Base-by-base conservation (phyloP, 345 rosid genomes). In the Microcos paniculata region DNA sequence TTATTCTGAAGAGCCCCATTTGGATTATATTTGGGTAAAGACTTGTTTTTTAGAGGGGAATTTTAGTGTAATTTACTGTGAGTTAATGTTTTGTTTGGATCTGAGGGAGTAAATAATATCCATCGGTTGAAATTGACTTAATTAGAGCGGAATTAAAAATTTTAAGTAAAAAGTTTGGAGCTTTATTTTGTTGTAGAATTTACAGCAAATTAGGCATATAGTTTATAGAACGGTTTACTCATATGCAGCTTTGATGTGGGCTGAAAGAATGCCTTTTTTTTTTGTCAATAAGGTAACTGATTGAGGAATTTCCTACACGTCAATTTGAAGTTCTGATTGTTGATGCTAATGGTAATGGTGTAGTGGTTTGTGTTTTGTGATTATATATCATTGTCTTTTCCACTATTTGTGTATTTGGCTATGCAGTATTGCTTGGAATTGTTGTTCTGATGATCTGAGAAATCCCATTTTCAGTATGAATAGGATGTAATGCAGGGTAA, bases 31-130 rank as follows among this genome's bases (percentile, higher is more conserved):
- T 1, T 55, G 21, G 38, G 3, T 72, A 12, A 4, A 19, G 21
- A 11, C 0, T 24, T 21, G 43, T 48, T 28, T 40, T 4, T 8
- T 42, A 15, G 7, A 7, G 16, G 49, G 49, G 18, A 73, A 31
- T 61, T 35, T 67, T 45, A 45, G 73, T 58, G 46, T 23, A n/a
- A 31, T 51, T 2, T 9, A 75, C 49, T 62, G 70, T 43, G 71
- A 14, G 23, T 24, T 30, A 31, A 19, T 49, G 43, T 43, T 16
- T 12, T 28, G 40, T 48, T 31, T 67, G 38, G 72, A 68, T 68
- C 72, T 16, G 42, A 19, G 72, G 57, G 42, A 30, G 23, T 48
- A n/a, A 5, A 48, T 45, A 28, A 26, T 2, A 24, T 4, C 15
- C 9, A 18, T 18, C 4, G 6, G 13, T n/a, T 63, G 33, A 43